Conservation (phyloP, 1,284 basidiomycete genomes). For the Puccinia coronata region DNA sequence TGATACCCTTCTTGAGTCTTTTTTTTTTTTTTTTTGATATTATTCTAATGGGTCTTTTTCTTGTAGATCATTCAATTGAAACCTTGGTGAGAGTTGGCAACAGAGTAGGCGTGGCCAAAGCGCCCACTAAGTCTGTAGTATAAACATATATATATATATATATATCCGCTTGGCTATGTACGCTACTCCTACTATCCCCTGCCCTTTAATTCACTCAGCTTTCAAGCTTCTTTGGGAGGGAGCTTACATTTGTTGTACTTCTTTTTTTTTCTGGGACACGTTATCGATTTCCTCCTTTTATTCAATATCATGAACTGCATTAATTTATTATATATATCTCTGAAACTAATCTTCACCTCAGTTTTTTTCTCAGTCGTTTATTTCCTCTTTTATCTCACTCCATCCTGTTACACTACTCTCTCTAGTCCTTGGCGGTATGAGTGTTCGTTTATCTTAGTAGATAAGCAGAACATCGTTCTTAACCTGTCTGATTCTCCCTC, state of each 20-base stretch:
- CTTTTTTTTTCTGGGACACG: no score
- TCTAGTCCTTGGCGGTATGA: no score
- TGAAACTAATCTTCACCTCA: background rate
- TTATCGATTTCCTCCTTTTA: background rate
- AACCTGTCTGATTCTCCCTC: constrained; percentile 1
- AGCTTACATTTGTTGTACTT: no score
- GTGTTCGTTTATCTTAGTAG: background rate
- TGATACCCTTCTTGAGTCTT: background rate
- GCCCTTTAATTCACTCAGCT: no score
- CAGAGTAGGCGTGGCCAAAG: constrained; percentile 19
- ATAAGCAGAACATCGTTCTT: background rate
- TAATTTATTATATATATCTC: background rate
- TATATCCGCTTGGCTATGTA: no score
- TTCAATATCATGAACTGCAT: no score
- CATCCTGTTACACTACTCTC: no score
- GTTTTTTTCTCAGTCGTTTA: background rate
- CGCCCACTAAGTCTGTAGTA: background rate
- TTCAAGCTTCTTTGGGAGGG: no score
- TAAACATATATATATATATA: no score
- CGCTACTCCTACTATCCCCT: no score
- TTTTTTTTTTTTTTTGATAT: background rate
- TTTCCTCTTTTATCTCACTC: no score
- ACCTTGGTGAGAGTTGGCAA: constrained; percentile 47
- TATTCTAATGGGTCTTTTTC: background rate
- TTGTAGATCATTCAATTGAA: constrained; percentile 50